These are phyloP conservation scores for Protomyces lactucae-debilis DNA, from an alignment of 1,139 yeast genomes.

Conservation along the genomic window DNA sequence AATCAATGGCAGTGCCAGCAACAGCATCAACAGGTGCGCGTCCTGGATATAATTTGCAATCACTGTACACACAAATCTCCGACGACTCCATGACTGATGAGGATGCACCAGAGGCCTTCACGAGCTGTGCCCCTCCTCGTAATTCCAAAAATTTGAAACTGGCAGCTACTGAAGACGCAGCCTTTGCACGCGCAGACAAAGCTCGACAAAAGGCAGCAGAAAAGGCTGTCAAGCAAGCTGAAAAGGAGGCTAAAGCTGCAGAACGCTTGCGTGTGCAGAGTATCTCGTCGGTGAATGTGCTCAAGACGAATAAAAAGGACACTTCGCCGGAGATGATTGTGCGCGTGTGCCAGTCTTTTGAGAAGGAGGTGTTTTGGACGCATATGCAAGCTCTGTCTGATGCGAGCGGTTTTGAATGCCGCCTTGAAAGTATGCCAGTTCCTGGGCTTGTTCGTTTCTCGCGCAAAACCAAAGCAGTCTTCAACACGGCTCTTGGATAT, in stretches of 20 bases:
- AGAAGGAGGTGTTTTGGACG: conserved; percentile 26
- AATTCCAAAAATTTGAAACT: not conserved
- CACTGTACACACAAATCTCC: not conserved
- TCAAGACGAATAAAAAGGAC: conserved; percentile 30
- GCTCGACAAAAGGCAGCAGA: conserved; percentile 10
- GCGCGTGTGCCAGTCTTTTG: conserved; percentile 29
- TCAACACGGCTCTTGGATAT: conserved; percentile 29
- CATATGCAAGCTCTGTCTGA: conserved; percentile 26
- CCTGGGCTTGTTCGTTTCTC: conserved; percentile 31
- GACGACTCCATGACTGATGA: not conserved
- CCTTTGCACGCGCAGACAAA: not conserved
- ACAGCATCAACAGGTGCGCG: not conserved
- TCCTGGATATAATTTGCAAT: not conserved
- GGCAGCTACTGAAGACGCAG: not conserved
- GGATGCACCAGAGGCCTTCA: not conserved
- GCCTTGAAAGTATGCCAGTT: conserved; percentile 16
- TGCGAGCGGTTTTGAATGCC: conserved; percentile 10
- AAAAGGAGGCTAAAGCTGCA: conserved; percentile 13
- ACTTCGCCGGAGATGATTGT: conserved; percentile 33
- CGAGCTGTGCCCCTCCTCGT: not conserved
- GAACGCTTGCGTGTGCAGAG: conserved; percentile 22
- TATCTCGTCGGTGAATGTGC: conserved; percentile 30
- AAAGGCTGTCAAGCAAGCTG: conserved; percentile 23
- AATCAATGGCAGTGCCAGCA: too few relatives aligned
- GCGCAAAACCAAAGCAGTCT: conserved; percentile 31